Percentiles rank a stretch among this genome's conserved stretches.
phyloP scores from a whole-genome alignment of 495 filamentous ascomycete species.

The Lophiostoma macrostomum region DNA sequence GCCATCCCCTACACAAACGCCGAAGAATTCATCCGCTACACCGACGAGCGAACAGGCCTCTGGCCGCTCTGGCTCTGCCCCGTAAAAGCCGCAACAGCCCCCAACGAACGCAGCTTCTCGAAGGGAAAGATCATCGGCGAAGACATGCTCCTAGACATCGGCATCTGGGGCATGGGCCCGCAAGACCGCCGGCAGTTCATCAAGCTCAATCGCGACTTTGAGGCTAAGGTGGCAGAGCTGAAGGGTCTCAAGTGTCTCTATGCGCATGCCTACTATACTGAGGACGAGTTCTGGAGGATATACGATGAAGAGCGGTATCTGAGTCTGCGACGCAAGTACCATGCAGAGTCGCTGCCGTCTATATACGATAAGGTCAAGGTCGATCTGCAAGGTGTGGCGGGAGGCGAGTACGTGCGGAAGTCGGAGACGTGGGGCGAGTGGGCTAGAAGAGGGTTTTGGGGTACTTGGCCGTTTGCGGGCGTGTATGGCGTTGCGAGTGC shows the following conservation, averaged over 20 bases:
- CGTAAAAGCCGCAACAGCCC: constrained; percentile 28
- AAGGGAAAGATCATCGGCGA: not conserved
- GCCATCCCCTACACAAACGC: constrained; percentile 50
- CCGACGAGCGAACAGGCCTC: constrained; percentile 45
- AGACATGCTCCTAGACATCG: constrained; percentile 53
- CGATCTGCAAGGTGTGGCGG: constrained; percentile 20
- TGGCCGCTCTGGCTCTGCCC: constrained; percentile 65
- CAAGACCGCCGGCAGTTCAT: constrained; percentile 45
- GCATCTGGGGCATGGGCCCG: constrained; percentile 53
- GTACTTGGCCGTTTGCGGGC: constrained; percentile 11
- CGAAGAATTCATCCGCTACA: constrained; percentile 49
- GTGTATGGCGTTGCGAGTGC: constrained; percentile 26
- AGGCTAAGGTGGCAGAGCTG: constrained; percentile 60
- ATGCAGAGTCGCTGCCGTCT: constrained; percentile 49
- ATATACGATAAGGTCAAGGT: constrained; percentile 58
- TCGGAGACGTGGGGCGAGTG: constrained; percentile 1
- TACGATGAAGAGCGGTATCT: constrained; percentile 52
- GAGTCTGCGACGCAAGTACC: constrained; percentile 50
- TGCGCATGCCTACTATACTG: constrained; percentile 56
- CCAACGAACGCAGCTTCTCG: constrained; percentile 1
- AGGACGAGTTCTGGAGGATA: constrained; percentile 58
- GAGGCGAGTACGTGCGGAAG: not conserved
- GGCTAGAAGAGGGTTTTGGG: not conserved
- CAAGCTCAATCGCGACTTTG: constrained; percentile 62
- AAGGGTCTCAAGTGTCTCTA: constrained; percentile 65